Base-by-base conservation (phyloP, 2,329 filamentous ascomycete species). In the Fusarium sp. region DNA sequence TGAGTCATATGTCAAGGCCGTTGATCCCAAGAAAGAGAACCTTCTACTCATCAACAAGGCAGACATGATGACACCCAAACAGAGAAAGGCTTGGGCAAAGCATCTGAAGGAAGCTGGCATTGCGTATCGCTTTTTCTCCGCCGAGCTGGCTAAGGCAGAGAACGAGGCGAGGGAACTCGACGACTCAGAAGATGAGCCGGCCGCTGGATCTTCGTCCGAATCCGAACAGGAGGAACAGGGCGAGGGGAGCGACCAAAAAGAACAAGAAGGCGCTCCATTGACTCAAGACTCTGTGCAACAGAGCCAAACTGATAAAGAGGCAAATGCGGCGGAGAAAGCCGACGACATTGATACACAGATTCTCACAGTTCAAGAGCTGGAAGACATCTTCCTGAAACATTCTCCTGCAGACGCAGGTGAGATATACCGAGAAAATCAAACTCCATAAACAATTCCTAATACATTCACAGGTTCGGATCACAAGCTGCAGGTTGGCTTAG, bases 31-130 rank as follows among this genome's bases (percentile, higher is more conserved):
- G 80, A 98, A 99, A 86, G 89, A 95, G 80, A 99, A 98, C 81
- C 80, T 99, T 79, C 82, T 99, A 62, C 86, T 99, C 61, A 95
- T 99, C 79, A 99, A 99, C 87, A 99, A 99, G 87, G 95, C 96
- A 50, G 96, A 99, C 83, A 98, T 99, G 96, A 95, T 99, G 93
- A 97, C 95, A 4, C 82, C 91, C 53, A 90, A 90, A 77, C 97
- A 99, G 84, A 88, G 96, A 73, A 88, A 88, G 73, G 86, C 88
- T 1, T 99, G 96, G 96, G 95, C 95, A 7, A 89, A 92, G 75
- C 94, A 97, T 79, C 94, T 99, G 75, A 91, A 91, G 75, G 86
- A 91, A 75, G 90, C 92, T 31, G 90, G 91, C 33, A 97, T 99
- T 79, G 90, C 93, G 60, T 99, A 96, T 86, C 93, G 92, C 77